Percentiles rank a stretch among this genome's conserved stretches.
Conservation (phyloP, 1,284 basidiomycete genomes). For the Ceratobasidium papillatum region DNA sequence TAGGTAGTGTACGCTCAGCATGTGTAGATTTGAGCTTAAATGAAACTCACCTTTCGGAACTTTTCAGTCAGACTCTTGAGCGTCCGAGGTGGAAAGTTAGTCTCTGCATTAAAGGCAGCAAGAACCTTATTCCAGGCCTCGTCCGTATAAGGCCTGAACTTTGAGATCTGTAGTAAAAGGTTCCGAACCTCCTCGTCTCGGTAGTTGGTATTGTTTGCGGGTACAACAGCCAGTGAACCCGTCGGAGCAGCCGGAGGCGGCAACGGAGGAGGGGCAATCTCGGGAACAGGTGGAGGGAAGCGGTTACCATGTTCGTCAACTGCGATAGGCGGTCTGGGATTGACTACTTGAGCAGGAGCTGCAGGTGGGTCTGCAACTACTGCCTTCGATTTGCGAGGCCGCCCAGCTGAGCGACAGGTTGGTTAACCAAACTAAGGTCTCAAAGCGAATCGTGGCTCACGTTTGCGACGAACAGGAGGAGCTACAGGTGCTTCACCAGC, state of each 20-base stretch:
- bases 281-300: neutral
- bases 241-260: neutral
- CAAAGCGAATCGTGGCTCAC: neutral
- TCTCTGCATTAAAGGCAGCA: neutral
- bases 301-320: neutral
- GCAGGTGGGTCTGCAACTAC: neutral
- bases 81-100: neutral
- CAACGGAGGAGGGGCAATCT: neutral
- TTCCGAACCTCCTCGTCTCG: neutral
- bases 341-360: neutral
- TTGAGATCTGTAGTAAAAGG: neutral
- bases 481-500: neutral
- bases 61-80: constrained; percentile 11
- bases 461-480: neutral
- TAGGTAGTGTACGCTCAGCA: too few relatives aligned
- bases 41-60: neutral
- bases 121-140: constrained; percentile 1
- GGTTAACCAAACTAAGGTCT: neutral
- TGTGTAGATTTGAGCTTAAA: neutral
- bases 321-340: neutral
- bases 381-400: neutral
- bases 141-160: neutral
- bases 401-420: neutral
- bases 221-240: too few relatives aligned
- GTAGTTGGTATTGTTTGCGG: constrained; percentile 5